These are phyloP conservation scores for Wickerhamomyces sydowiorum DNA, from an alignment of 805 yeast genomes.

Conservation along the genomic window DNA sequence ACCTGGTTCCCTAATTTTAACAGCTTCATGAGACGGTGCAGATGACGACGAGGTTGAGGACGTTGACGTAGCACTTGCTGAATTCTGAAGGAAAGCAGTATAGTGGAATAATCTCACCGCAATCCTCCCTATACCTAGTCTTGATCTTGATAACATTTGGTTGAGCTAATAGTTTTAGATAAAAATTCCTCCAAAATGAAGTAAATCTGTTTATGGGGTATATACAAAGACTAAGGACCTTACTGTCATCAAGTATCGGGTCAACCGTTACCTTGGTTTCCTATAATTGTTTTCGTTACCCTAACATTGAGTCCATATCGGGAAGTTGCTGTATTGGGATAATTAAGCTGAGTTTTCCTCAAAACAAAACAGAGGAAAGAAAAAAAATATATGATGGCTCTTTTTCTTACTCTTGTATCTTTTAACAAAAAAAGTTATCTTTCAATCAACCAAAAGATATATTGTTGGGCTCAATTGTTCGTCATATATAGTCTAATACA, in stretches of 20 bases:
- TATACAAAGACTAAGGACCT: no score
- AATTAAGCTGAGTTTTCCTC: no score
- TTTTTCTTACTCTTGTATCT: conserved; percentile 1
- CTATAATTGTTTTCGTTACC: conserved; percentile 27
- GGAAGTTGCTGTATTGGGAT: not conserved
- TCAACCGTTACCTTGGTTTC: not conserved
- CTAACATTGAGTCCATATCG: conserved; percentile 20
- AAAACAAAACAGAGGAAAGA: not conserved
- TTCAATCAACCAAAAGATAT: no score
- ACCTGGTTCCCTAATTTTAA: conserved; percentile 35
- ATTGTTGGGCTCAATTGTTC: not conserved
- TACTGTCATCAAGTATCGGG: no score
- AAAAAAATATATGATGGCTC: conserved; percentile 1
- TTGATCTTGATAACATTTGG: no score
- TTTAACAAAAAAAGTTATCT: no score
- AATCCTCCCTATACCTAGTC: no score
- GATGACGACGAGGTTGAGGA: not conserved
- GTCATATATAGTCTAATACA: not conserved
- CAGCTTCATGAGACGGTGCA: conserved; percentile 6
- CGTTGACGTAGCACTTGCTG: not conserved
- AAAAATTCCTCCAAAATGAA: no score
- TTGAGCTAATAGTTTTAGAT: no score
- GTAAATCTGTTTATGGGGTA: no score
- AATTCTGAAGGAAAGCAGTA: not conserved
- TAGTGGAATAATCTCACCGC: no score